These are phyloP conservation scores for Rhododendron ovatum DNA, from an alignment of 148 eudicot genomes.

Conservation along the genomic window DNA sequence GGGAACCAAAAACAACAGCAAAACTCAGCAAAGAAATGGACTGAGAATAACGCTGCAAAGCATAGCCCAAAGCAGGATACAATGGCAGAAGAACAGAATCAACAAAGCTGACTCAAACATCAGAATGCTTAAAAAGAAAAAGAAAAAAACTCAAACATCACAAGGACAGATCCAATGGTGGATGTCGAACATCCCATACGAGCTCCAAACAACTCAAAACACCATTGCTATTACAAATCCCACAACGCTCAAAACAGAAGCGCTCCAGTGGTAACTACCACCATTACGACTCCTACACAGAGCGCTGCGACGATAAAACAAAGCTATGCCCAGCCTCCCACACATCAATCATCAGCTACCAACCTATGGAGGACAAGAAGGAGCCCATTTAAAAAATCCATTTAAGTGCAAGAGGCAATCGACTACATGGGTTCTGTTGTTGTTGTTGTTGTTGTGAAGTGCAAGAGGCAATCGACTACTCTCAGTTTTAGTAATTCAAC, in stretches of 20 bases:
- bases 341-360: not conserved
- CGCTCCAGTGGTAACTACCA: not conserved
- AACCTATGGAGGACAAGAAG: not conserved
- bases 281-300: not conserved
- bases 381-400: not conserved
- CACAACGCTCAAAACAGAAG: not conserved
- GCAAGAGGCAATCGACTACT: not conserved
- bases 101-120: not conserved
- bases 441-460: too few relatives aligned
- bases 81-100: not conserved
- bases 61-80: not conserved
- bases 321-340: not conserved
- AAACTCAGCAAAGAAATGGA: not conserved
- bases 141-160: not conserved
- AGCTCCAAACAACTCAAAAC: not conserved
- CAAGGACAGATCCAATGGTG: not conserved
- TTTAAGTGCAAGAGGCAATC: not conserved
- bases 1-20: not conserved
- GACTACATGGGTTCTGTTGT: too few relatives aligned
- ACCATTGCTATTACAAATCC: not conserved
- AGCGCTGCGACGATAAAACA: not conserved
- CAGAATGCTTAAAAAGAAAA: too few relatives aligned
- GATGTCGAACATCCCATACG: not conserved
- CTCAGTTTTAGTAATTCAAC: not conserved
- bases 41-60: not conserved